These are phyloP conservation scores for Hortaea werneckii DNA, from an alignment of 2,329 filamentous ascomycete genomes.

Conservation along the genomic window DNA sequence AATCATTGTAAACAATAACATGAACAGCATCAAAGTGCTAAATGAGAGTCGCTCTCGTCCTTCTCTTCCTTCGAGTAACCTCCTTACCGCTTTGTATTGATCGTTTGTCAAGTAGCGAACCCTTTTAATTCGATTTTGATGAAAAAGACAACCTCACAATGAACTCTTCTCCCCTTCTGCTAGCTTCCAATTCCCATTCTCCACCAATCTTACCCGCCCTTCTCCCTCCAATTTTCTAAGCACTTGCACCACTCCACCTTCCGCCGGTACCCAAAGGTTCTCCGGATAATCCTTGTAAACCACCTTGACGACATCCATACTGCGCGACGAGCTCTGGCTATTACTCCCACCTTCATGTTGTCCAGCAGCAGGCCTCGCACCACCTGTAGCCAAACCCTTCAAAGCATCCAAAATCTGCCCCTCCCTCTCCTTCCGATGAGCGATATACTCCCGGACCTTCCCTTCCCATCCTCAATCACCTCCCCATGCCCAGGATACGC, in stretches of 20 bases:
- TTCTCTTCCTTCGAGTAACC: too few relatives aligned
- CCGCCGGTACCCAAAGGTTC: constrained; percentile 64
- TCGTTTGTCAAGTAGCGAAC: too few relatives aligned
- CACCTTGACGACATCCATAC: constrained; percentile 74
- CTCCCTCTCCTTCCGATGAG: constrained; percentile 70
- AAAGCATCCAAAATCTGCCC: constrained; percentile 62
- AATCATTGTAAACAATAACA: too few relatives aligned
- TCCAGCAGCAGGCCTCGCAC: neutral
- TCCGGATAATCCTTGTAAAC: constrained; percentile 76
- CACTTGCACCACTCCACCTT: constrained; percentile 66
- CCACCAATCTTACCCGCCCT: constrained; percentile 46
- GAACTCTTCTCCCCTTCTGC: neutral
- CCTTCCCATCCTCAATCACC: constrained; percentile 60
- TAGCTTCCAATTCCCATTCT: constrained; percentile 12
- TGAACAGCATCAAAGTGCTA: too few relatives aligned
- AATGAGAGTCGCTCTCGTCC: too few relatives aligned
- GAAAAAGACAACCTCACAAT: neutral
- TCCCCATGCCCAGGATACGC: constrained; percentile 85
- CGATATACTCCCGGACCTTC: constrained; percentile 73
- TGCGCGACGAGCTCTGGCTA: constrained; percentile 43
- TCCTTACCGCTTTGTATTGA: too few relatives aligned
- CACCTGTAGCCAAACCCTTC: constrained; percentile 12
- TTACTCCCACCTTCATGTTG: constrained; percentile 9
- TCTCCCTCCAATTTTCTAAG: constrained; percentile 68
- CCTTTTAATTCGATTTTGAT: too few relatives aligned